Conservation (phyloP, 1,284 basidiomycete genomes). For the Trametes hirsuta region DNA sequence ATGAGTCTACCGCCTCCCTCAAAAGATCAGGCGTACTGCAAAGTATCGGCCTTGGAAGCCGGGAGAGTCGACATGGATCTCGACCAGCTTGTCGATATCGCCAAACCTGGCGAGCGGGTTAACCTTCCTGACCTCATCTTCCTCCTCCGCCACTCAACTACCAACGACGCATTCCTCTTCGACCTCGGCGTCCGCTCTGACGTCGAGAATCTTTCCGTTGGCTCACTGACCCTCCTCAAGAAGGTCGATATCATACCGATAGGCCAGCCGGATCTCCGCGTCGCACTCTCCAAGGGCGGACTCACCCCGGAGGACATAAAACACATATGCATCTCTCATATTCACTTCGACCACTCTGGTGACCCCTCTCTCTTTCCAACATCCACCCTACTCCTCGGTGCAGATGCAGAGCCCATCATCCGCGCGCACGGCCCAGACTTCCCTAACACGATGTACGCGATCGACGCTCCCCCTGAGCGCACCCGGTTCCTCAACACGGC, state of each 20-base stretch:
- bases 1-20: slow-evolving; percentile 24
- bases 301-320: slow-evolving; percentile 43
- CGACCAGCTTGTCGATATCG: slow-evolving; percentile 43
- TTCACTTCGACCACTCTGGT: slow-evolving; percentile 40
- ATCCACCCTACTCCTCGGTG: slow-evolving; percentile 49
- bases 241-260: slow-evolving; percentile 20
- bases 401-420: slow-evolving; percentile 38
- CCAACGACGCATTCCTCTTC: slow-evolving; percentile 44
- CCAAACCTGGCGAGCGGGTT: slow-evolving; percentile 26
- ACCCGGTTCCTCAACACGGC: slow-evolving; percentile 34
- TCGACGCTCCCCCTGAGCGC: slow-evolving; percentile 46
- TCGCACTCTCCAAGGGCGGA: slow-evolving; percentile 53
- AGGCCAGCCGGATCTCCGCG: slow-evolving; percentile 46
- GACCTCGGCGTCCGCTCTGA: slow-evolving; percentile 58
- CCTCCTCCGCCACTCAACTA: slow-evolving; percentile 49
- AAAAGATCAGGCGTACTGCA: slow-evolving; percentile 22
- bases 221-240: not conserved
- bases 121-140: slow-evolving; percentile 49
- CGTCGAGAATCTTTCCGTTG: slow-evolving; percentile 42
- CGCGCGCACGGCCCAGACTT: slow-evolving; percentile 40
- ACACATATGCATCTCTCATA: slow-evolving; percentile 46
- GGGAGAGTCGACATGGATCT: slow-evolving; percentile 44
- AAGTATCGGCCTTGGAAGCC: slow-evolving; percentile 54
- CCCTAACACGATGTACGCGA: slow-evolving; percentile 36
- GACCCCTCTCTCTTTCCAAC: slow-evolving; percentile 46